Conservation (phyloP, 2,329 filamentous ascomycete genomes). For the Fusarium sublunatum region DNA sequence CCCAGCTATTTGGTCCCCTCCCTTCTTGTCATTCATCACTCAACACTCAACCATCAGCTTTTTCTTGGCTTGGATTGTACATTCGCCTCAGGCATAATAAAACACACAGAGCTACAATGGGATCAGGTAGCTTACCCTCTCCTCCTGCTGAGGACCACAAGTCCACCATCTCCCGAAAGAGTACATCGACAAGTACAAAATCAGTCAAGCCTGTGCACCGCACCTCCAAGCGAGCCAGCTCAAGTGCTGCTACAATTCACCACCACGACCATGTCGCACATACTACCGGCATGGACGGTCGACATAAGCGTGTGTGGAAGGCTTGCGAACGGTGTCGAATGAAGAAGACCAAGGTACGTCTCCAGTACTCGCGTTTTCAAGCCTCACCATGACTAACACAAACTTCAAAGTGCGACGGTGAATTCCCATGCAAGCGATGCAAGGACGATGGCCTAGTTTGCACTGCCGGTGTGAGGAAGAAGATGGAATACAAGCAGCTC, state of each 20-base stretch:
- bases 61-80: constrained; percentile 20
- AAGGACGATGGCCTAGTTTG: constrained; percentile 74
- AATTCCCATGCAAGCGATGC: constrained; percentile 74
- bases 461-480: constrained; percentile 71
- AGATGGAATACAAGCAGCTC: constrained; percentile 76
- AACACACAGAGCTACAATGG: constrained; percentile 55
- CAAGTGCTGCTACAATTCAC: constrained; percentile 50
- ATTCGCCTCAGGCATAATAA: constrained; percentile 19
- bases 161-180: constrained; percentile 52
- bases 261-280: constrained; percentile 54
- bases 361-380: constrained; percentile 12
- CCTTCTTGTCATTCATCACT: constrained; percentile 20
- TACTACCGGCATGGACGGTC: constrained; percentile 59
- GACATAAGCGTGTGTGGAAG: constrained; percentile 75
- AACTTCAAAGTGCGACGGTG: constrained; percentile 66
- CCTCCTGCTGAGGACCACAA: constrained; percentile 63
- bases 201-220: constrained; percentile 63
- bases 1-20: constrained; percentile 34
- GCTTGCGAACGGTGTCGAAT: constrained; percentile 74
- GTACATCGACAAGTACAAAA: constrained; percentile 56
- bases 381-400: constrained; percentile 23
- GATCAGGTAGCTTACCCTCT: constrained; percentile 60
- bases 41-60: not conserved
- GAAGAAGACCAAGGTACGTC: constrained; percentile 74
- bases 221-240: constrained; percentile 62